phyloP scores from a whole-genome alignment of 2,329 filamentous ascomycete species.

The Aureobasidium melanogenum region DNA sequence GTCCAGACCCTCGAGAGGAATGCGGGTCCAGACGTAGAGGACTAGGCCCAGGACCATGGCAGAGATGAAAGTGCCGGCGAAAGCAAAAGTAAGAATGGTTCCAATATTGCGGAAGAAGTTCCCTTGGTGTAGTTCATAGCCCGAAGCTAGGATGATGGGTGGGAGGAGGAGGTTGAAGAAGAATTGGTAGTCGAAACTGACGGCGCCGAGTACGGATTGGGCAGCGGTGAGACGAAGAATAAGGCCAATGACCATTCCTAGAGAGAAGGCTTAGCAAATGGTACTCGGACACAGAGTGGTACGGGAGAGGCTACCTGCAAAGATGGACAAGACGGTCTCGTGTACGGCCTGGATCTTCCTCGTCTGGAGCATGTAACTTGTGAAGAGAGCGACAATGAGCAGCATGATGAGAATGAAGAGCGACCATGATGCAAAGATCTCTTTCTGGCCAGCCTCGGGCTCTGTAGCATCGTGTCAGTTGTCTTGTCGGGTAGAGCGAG shows the following conservation, averaged over 20 bases:
- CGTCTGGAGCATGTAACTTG: constrained; percentile 92
- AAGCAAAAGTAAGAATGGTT: constrained; percentile 93
- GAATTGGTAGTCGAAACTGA: constrained; percentile 98
- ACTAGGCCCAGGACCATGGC: constrained; percentile 88
- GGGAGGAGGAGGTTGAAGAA: constrained; percentile 99
- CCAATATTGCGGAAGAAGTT: constrained; percentile 99
- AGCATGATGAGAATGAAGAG: constrained; percentile 94
- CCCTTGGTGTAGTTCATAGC: constrained; percentile 94
- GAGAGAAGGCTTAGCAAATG: not conserved
- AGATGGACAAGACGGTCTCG: constrained; percentile 97
- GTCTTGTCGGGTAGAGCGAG: constrained; percentile 2
- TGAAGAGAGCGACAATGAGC: constrained; percentile 89
- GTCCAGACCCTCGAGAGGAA: constrained; percentile 75
- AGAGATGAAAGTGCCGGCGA: constrained; percentile 93
- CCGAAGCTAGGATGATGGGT: constrained; percentile 92
- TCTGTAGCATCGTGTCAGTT: constrained; percentile 33
- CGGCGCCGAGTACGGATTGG: constrained; percentile 76
- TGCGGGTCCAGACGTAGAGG: constrained; percentile 77
- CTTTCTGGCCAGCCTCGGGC: constrained; percentile 78
- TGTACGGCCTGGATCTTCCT: constrained; percentile 96
- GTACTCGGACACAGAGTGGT: not conserved
- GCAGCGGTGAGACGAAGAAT: constrained; percentile 73
- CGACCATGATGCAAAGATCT: constrained; percentile 93
- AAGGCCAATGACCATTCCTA: constrained; percentile 91
- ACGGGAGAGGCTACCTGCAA: constrained; percentile 57